Evolutionary conservation across 2,329 filamentous ascomycete genomes (phyloP), one percentile per base, ranked within the genome.

Genomic region (Hyphodiscus sp.): DNA sequence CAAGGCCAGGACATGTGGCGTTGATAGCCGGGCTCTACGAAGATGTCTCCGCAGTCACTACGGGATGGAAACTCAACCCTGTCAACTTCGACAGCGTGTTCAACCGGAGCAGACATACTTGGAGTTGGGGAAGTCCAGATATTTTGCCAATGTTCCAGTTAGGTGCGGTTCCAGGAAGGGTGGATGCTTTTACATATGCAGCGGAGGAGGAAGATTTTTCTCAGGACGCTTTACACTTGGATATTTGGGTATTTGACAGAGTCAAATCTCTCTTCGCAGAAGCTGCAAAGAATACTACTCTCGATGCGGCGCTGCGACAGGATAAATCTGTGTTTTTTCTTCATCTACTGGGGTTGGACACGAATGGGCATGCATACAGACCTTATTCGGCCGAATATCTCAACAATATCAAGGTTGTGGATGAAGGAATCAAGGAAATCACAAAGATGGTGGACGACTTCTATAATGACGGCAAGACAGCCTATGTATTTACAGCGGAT

Each of bases 61-160:
- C 95, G 1, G 94, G 94, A 16, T 99, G 94, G 94, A 97, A 99
- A 73, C 75, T 96, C 63, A 99, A 99, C 68, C 94, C 94, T 0
- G 94, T 99, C 66, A 88, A 97, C 68, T 99, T 99, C 66, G 94
- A 99, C 73, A 97, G 92, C 66, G 91, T 99, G 11, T 99, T 99
- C 80, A 99, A 99, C 69, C 83, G 89, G 58, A 97, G 92, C 68
- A 79, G 86, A 45, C 95, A 99, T 72, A 99, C 95, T 8, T 99
- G 94, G 94, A 96, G 91, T 70, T 99, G 94, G 94, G 94, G 94
- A 1, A 96, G 91, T 67, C 94, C 94, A 1, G 94, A 99, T 71
- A 99, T 99, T 65, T 73, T 99, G 61, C 89, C 89, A 51, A 99
- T 99, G 94, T 99, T 99, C 68, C 85, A 95, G 67, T 81, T 91